These are phyloP conservation scores for Psilocybe subaeruginosa DNA, from an alignment of 768 basidiomycete species.

Conservation along the genomic window DNA sequence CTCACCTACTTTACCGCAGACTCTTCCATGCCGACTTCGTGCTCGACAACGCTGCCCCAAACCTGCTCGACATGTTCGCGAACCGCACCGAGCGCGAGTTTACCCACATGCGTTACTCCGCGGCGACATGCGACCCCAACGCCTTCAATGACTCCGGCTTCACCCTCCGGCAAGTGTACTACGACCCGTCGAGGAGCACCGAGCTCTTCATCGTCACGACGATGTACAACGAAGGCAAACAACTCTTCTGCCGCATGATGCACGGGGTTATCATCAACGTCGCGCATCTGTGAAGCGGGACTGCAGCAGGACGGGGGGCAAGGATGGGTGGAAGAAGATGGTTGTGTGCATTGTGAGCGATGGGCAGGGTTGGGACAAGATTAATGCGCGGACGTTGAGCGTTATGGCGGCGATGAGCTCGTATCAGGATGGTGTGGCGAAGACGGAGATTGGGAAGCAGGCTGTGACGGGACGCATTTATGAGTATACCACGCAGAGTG, in stretches of 20 bases:
- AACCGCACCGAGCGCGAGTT: slow-evolving; percentile 84
- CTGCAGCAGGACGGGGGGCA: slow-evolving; percentile 93
- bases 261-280: slow-evolving; percentile 96
- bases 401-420: slow-evolving; percentile 93
- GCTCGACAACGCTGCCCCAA: slow-evolving; percentile 86
- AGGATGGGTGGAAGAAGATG: slow-evolving; percentile 98
- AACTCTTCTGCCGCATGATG: slow-evolving; percentile 91
- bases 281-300: slow-evolving; percentile 86
- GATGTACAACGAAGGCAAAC: slow-evolving; percentile 96
- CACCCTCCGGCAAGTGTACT: slow-evolving; percentile 87
- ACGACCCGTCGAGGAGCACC: slow-evolving; percentile 87
- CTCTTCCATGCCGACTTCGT: slow-evolving; percentile 95
- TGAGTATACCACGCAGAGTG: slow-evolving; percentile 93
- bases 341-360: slow-evolving; percentile 93
- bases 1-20: slow-evolving; percentile 31
- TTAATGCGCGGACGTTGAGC: slow-evolving; percentile 80
- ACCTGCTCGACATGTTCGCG: slow-evolving; percentile 83
- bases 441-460: slow-evolving; percentile 80
- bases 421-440: slow-evolving; percentile 94
- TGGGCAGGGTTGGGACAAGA: slow-evolving; percentile 75
- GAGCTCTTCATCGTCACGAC: slow-evolving; percentile 98
- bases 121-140: slow-evolving; percentile 96
- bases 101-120: slow-evolving; percentile 95
- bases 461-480: slow-evolving; percentile 89
- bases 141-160: slow-evolving; percentile 84